Percentiles rank a stretch among this genome's conserved stretches.
phyloP scores from a whole-genome alignment of 2,329 filamentous ascomycete genomes.

The Botryotinia narcissicola region DNA sequence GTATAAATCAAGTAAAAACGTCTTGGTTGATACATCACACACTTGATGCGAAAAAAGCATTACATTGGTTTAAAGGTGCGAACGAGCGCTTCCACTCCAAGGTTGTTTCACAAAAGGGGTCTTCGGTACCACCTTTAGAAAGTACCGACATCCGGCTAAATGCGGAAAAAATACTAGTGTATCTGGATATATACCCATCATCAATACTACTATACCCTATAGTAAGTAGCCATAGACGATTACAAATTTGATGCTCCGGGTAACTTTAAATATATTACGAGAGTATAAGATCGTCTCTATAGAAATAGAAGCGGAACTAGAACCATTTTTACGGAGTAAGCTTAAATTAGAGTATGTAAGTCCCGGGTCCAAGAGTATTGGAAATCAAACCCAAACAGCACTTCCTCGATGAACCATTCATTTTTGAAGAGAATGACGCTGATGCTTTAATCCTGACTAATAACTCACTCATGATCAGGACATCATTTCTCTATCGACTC shows the following conservation, averaged over 20 bases:
- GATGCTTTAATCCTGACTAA: neutral
- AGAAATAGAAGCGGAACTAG: neutral
- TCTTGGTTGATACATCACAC: neutral
- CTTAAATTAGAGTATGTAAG: neutral
- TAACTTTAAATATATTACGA: neutral
- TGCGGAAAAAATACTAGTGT: neutral
- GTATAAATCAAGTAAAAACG: neutral
- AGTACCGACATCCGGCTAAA: neutral
- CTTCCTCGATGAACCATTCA: neutral
- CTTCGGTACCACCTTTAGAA: neutral
- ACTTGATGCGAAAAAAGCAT: neutral
- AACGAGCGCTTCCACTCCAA: neutral
- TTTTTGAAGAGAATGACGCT: neutral
- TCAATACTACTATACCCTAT: neutral
- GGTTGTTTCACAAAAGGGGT: neutral
- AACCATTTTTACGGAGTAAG: neutral
- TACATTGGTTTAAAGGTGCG: neutral
- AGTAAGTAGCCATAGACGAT: neutral
- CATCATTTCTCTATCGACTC: neutral
- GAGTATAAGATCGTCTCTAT: neutral
- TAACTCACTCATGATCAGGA: neutral
- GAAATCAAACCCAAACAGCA: neutral
- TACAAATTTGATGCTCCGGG: neutral
- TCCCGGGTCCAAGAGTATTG: neutral
- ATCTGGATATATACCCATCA: neutral